These are phyloP conservation scores for Haplographium delicatum DNA, from an alignment of 495 filamentous ascomycete genomes.

Conservation along the genomic window DNA sequence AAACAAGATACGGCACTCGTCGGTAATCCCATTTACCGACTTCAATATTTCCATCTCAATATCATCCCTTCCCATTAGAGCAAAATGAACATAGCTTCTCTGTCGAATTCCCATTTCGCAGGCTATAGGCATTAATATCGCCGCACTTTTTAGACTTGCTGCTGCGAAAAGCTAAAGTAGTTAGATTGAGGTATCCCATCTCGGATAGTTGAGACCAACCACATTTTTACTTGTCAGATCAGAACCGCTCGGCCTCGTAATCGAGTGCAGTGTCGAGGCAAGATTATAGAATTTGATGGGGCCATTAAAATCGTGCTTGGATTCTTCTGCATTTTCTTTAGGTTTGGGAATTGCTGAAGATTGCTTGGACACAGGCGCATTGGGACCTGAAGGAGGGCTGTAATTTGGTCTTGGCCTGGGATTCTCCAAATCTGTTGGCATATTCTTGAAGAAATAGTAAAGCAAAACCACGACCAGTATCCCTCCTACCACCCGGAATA, in stretches of 20 bases:
- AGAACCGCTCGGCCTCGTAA: conserved; percentile 29
- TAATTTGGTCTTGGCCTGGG: conserved; percentile 16
- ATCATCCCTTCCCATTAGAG: conserved; percentile 48
- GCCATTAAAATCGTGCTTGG: conserved; percentile 45
- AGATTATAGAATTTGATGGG: conserved; percentile 51
- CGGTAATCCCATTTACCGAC: conserved; percentile 42
- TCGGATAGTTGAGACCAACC: conserved; percentile 21
- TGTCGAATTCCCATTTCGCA: conserved; percentile 46
- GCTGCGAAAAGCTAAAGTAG: conserved; percentile 45
- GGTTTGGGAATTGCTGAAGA: background rate
- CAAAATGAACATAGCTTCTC: conserved; percentile 47
- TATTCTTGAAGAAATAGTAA: conserved; percentile 51
- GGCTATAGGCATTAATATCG: conserved; percentile 48
- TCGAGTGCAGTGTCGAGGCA: conserved; percentile 41
- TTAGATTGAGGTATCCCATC: conserved; percentile 15
- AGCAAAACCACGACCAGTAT: conserved; percentile 39
- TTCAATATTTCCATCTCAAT: conserved; percentile 47
- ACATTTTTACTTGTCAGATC: conserved; percentile 32
- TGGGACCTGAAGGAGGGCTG: background rate
- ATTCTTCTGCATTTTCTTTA: background rate
- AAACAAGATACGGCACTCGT: conserved; percentile 46
- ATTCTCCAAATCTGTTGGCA: conserved; percentile 30
- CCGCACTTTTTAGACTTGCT: conserved; percentile 43
- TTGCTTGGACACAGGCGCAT: background rate
- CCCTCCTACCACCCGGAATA: conserved; percentile 34